Evolutionary conservation across 192 early-diverging fungal species (phyloP).

Genomic region (Backusella circina): DNA sequence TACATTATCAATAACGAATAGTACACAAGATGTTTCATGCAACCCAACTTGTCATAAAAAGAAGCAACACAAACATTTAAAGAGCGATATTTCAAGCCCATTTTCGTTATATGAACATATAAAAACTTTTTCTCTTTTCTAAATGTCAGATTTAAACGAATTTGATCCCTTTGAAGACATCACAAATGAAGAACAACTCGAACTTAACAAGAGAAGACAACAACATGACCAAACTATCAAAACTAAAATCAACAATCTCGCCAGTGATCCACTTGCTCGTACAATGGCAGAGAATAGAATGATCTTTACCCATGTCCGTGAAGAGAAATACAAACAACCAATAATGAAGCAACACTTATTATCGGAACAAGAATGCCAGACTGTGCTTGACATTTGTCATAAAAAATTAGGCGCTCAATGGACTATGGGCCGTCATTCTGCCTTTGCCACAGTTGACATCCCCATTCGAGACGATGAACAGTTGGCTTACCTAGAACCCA

Average conservation of each 20-base stretch:
- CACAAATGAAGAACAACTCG: constrained; percentile 26
- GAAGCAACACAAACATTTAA: too few species aligned
- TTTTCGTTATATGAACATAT: not conserved
- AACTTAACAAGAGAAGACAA: not conserved
- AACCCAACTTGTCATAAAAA: too few species aligned
- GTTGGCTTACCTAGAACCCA: constrained; percentile 21
- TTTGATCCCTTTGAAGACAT: constrained; percentile 42
- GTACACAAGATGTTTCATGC: too few species aligned
- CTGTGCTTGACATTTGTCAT: constrained; percentile 21
- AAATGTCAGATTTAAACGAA: not conserved
- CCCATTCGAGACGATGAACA: constrained; percentile 22
- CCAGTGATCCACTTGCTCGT: constrained; percentile 20
- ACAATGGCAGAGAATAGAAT: not conserved
- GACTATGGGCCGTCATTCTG: constrained; percentile 45
- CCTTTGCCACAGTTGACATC: constrained; percentile 48
- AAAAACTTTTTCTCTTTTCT: not conserved
- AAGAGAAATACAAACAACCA: not conserved
- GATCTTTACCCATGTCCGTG: constrained; percentile 21
- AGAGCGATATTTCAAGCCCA: not conserved
- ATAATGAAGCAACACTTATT: not conserved
- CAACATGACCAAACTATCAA: not conserved
- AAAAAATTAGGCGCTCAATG: constrained; percentile 21
- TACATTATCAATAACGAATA: too few species aligned
- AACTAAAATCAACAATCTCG: constrained; percentile 8
- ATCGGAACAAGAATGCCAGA: constrained; percentile 15